Evolutionary conservation across 495 filamentous ascomycete species (phyloP), one percentile per base, ranked within the genome.

Genomic region (Penicillium arizonense): DNA sequence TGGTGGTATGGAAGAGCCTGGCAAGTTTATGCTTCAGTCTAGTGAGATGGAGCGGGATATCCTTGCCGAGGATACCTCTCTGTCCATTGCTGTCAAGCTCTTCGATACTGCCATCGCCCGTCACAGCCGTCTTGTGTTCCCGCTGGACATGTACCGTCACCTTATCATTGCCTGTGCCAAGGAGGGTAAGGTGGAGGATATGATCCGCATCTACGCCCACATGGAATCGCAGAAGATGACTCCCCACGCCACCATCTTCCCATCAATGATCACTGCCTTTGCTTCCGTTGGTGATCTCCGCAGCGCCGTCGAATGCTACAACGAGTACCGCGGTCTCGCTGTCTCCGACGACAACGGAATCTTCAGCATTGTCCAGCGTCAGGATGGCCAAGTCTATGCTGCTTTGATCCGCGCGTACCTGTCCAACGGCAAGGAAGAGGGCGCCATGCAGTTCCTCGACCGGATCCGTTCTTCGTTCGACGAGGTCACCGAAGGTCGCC

Each of bases 231-330:
- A 80, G 47, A 84, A 82, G 47, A 79, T 91, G 20, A 79, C 78
- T 12, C 88, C 93, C 0, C 83, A 82, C 53, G 85, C 89, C 16
- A 83, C 86, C 36, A 91, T 91, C 32, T 96, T 96, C 70, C 84
- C 90, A 2, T 79, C 84, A 12, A 96, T 98, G 89, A 97, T 98
- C 62, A 82, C 88, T 35, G 91, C 90, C 0, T 97, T 96, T 63
- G 91, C 88, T 39, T 80, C 80, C 26, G 79, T 78, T 5, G 86
- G 90, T 13, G 90, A 98, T 61, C 77, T 97, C 34, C 76, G 78
- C 61, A 93, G 88, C 56, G 95, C 90, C n/a, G 86, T 96, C 10
- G 94, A 97, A 61, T 90, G 89, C 73, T 97, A 96, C 72, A 89
- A 95, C 57, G 90, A 92, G 69, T 98, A 97, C 77, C 90, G 88